A percentile compares a stretch with the other conserved stretches of the same genome.
Evolutionary conservation across 768 basidiomycete genomes (phyloP).

Genomic region (Trametes punicea): DNA sequence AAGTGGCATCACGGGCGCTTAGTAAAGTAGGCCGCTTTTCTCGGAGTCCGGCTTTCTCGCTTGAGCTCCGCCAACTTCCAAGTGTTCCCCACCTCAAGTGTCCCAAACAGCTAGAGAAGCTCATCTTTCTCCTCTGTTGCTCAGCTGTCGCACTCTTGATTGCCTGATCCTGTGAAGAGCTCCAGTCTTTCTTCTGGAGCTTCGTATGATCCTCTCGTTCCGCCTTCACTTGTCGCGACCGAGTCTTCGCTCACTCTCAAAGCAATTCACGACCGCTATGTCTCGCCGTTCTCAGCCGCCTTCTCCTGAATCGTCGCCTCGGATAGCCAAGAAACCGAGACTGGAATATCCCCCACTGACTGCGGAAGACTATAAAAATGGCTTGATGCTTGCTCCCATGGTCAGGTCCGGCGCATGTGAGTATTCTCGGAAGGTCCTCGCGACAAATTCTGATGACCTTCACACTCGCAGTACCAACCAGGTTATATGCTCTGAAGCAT

Average conservation of each 20-base stretch:
- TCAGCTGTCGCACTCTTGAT: not conserved
- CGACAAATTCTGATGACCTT: slow-evolving; percentile 12
- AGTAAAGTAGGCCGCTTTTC: not conserved
- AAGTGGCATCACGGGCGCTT: not conserved
- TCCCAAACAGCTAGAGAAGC: not conserved
- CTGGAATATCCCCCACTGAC: slow-evolving; percentile 51
- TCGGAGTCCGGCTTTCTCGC: not conserved
- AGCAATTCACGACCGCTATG: slow-evolving; percentile 35
- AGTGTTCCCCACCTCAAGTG: not conserved
- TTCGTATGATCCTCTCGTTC: not conserved
- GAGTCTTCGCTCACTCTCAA: not conserved
- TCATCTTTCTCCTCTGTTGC: not conserved
- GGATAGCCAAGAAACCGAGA: slow-evolving; percentile 48
- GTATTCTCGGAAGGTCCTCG: slow-evolving; percentile 29
- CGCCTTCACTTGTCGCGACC: not conserved
- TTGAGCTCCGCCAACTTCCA: too few species aligned
- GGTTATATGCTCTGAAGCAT: slow-evolving; percentile 84
- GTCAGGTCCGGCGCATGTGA: slow-evolving; percentile 87
- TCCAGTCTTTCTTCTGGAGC: not conserved
- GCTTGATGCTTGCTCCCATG: slow-evolving; percentile 97
- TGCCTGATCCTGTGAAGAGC: not conserved
- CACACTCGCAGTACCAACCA: slow-evolving; percentile 67
- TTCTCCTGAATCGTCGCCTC: slow-evolving; percentile 43
- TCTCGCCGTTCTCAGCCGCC: slow-evolving; percentile 49
- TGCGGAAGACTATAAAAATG: slow-evolving; percentile 77